Evolutionary conservation across 257 asterid species (phyloP), one percentile per base, ranked within the genome.

Genomic region (Verbena officinalis): DNA sequence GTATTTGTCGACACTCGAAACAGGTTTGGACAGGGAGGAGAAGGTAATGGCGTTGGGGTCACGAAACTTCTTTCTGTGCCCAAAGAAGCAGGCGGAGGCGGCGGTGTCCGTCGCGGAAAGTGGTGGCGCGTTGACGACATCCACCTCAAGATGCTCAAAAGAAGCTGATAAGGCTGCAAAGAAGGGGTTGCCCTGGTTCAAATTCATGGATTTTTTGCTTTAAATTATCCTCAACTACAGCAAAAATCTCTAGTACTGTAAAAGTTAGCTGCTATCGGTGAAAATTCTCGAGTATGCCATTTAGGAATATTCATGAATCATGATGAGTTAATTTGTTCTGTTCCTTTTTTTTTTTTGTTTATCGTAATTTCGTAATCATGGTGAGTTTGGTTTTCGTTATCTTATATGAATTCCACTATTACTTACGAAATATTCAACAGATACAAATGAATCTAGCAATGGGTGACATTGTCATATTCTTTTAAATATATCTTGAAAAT

Each of bases 11-110:
- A 56, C 40, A 33, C 38, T 59, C 11, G 4, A 56, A 70, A n/a
- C n/a, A 91, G 98, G 95, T 77, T 80, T 91, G 78, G 67, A 74
- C 64, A 71, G 89, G 69, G 76, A 69, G 57, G 95, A 83, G 74
- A 88, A 84, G 74, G 71, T 86, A 68, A 70, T 68, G 40, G 67
- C 52, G 48, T 61, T 91, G 80, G 98, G 98, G 14, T 86, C 98
- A 36, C 82, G 98, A 56, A 91, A 88, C 82, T 88, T 86, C 77
- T 91, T 86, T 42, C 64, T 91, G 5, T 86, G 81, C 74, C 84
- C 90, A 3, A 82, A 56, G 76, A 53, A 3, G 70, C 48, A 54
- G 45, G 67, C 61, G 58, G 64, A 7, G 42, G 55, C 8, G 57
- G 69, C 6, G 64, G 62, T 8, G 9, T 17, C 55, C 55, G n/a